Percentiles rank a stretch among this genome's conserved stretches.
Evolutionary conservation across 1,284 basidiomycete species (phyloP).

Genomic region (Cryptococcus jaspeensis): DNA sequence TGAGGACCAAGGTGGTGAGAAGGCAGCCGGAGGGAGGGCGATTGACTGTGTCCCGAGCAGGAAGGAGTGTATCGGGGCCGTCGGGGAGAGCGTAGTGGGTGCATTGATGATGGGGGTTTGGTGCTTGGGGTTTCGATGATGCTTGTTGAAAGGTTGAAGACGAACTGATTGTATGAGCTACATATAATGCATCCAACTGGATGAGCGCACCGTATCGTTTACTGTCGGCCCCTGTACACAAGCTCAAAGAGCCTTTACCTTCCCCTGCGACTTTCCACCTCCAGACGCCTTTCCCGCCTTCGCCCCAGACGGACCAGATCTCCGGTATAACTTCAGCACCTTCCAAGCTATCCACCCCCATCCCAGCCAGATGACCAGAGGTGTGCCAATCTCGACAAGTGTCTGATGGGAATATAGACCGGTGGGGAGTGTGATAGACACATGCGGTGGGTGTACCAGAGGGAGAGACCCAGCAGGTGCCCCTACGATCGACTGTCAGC

Average conservation of each 20-base stretch:
- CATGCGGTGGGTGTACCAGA: background rate
- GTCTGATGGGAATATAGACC: slow-evolving; percentile 26
- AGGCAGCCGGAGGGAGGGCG: slow-evolving; percentile 31
- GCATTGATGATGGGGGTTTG: no score
- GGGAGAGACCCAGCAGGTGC: background rate
- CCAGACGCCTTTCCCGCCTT: background rate
- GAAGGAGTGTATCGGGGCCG: slow-evolving; percentile 20
- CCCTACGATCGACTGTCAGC: background rate
- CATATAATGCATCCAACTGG: no score
- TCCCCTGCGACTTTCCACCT: background rate
- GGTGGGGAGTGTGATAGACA: slow-evolving; percentile 23
- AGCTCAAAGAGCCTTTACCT: no score
- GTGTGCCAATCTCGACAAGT: slow-evolving; percentile 25
- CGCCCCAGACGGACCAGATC: background rate
- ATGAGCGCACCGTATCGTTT: no score
- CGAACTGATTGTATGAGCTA: no score
- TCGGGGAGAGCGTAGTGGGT: background rate
- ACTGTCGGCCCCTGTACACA: no score
- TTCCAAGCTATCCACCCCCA: slow-evolving; percentile 31
- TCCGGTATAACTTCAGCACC: slow-evolving; percentile 11
- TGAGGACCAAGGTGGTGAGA: slow-evolving; percentile 24
- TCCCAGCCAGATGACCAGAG: slow-evolving; percentile 28
- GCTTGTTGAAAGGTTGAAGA: no score
- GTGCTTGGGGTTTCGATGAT: no score
- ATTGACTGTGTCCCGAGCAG: slow-evolving; percentile 14